A percentile compares a stretch with the other conserved stretches of the same genome.
Conservation (phyloP, 139 green algal species). For the Raphidocelis subcapitata region DNA sequence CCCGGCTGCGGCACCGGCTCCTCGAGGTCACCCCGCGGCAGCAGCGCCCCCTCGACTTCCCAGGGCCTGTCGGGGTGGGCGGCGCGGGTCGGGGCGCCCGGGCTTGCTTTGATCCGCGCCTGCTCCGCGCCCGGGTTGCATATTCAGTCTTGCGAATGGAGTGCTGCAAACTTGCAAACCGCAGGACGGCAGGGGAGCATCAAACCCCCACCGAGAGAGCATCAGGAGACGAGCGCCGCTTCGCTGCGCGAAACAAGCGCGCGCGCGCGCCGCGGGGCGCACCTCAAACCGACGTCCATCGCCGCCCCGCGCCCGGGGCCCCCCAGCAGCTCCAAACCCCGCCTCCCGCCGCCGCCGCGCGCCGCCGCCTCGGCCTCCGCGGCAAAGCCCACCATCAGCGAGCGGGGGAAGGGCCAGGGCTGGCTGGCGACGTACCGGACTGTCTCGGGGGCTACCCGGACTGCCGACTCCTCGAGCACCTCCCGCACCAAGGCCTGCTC, state of each 20-base stretch:
- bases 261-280: no score
- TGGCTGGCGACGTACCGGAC: constrained; percentile 65
- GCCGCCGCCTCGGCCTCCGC: constrained; percentile 12
- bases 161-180: no score
- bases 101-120: background rate
- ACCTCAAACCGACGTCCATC: constrained; percentile 37
- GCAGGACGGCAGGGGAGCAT: background rate
- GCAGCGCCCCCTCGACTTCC: constrained; percentile 11
- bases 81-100: background rate
- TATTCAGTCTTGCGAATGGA: no score
- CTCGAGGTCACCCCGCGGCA: constrained; percentile 15
- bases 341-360: background rate
- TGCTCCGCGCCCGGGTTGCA: no score
- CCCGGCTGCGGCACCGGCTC: constrained; percentile 29
- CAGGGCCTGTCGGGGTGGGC: constrained; percentile 14
- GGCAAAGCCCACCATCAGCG: constrained; percentile 83
- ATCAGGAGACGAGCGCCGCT: no score
- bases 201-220: background rate
- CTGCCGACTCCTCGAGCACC: constrained; percentile 69
- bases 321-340: background rate
- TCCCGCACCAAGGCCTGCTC: constrained; percentile 78
- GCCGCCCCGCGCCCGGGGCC: constrained; percentile 26
- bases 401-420: constrained; percentile 88
- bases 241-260: no score
- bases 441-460: constrained; percentile 25